Conservation (phyloP, 805 yeast species). For the Teunomyces barrocoloradensis region DNA sequence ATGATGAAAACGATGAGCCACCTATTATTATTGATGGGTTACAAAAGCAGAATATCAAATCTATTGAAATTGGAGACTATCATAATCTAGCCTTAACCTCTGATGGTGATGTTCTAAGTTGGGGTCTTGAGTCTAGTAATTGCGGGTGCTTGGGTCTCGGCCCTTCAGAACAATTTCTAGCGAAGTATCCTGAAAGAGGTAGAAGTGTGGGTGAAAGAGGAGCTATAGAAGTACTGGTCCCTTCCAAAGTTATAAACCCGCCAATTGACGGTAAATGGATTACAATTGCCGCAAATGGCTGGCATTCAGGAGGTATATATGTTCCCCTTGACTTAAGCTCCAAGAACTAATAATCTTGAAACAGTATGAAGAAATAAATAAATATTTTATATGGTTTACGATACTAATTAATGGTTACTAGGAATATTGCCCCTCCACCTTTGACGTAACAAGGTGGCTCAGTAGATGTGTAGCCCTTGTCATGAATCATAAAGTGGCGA, state of each 20-base stretch:
- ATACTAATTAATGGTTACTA: not conserved
- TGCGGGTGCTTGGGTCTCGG: slow-evolving; percentile 77
- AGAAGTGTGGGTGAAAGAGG: slow-evolving; percentile 28
- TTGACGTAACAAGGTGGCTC: not conserved
- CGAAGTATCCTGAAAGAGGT: slow-evolving; percentile 7
- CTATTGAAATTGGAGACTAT: slow-evolving; percentile 69
- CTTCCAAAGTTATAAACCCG: slow-evolving; percentile 38
- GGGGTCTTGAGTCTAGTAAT: slow-evolving; percentile 63
- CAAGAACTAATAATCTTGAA: not conserved
- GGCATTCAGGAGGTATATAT: slow-evolving; percentile 71
- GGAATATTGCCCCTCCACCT: not conserved
- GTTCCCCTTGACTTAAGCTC: slow-evolving; percentile 9
- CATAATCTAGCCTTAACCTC: slow-evolving; percentile 63
- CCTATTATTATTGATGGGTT: slow-evolving; percentile 40
- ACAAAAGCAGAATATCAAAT: slow-evolving; percentile 48
- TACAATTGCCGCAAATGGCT: slow-evolving; percentile 71
- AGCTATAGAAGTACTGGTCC: slow-evolving; percentile 25
- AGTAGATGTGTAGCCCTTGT: not conserved
- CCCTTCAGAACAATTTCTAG: slow-evolving; percentile 10
- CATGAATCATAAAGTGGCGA: not conserved
- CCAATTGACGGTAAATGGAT: slow-evolving; percentile 44
- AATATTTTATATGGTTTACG: not conserved
- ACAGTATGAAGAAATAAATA: not conserved
- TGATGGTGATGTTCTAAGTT: slow-evolving; percentile 55
- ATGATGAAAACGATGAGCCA: slow-evolving; percentile 11